phyloP scores from a whole-genome alignment of 2,329 filamentous ascomycete species.

The Teratosphaeria gauchensis region DNA sequence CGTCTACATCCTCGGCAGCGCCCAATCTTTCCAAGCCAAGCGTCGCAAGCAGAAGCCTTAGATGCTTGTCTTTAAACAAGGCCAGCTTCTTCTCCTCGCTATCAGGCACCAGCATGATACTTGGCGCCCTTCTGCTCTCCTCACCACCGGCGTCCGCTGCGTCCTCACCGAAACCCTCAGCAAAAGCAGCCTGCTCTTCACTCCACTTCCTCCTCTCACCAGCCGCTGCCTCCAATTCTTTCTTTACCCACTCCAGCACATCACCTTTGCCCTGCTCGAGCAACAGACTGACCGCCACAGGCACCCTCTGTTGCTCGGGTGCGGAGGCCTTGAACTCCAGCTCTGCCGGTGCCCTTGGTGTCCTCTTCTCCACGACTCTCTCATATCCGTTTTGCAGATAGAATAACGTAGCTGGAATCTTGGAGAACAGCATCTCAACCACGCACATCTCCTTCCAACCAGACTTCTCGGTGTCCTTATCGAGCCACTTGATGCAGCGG shows the following conservation, averaged over 20 bases:
- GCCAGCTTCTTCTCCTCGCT: constrained; percentile 58
- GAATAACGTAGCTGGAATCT: constrained; percentile 70
- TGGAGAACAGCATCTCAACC: constrained; percentile 91
- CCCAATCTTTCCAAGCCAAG: constrained; percentile 59
- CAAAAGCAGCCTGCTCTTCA: constrained; percentile 54
- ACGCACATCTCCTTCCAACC: constrained; percentile 69
- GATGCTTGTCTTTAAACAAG: constrained; percentile 80
- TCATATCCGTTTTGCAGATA: constrained; percentile 89
- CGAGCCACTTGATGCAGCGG: constrained; percentile 70
- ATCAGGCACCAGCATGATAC: constrained; percentile 52
- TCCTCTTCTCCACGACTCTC: constrained; percentile 58
- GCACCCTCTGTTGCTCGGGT: constrained; percentile 57
- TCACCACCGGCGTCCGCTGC: constrained; percentile 4
- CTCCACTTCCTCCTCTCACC: constrained; percentile 71
- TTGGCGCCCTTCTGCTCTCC: constrained; percentile 27
- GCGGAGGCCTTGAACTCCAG: constrained; percentile 69
- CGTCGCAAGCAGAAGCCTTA: constrained; percentile 74
- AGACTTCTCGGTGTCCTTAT: constrained; percentile 33
- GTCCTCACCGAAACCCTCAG: constrained; percentile 25
- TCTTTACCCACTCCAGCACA: constrained; percentile 73
- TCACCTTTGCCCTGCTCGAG: constrained; percentile 70
- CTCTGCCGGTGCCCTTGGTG: constrained; percentile 64
- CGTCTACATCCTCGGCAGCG: constrained; percentile 62
- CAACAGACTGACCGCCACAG: constrained; percentile 67
- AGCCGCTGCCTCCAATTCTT: constrained; percentile 56